Conservation (phyloP, 208 protist genomes). For the Eutreptiella sp. region DNA sequence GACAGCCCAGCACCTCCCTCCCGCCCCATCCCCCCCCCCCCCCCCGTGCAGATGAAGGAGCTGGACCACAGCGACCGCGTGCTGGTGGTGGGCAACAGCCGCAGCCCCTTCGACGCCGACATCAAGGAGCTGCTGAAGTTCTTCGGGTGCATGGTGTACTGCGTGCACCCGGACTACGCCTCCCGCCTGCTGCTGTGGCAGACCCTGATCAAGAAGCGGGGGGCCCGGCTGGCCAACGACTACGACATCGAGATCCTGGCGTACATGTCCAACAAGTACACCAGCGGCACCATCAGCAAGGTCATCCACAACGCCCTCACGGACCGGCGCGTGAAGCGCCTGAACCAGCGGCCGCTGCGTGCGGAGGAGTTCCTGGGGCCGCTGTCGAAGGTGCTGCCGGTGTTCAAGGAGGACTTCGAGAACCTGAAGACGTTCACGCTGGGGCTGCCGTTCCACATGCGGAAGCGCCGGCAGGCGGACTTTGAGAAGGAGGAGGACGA, state of each 20-base stretch:
- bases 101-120: constrained; percentile 65
- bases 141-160: constrained; percentile 67
- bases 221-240: background rate
- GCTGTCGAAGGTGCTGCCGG: constrained; percentile 45
- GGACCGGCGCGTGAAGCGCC: constrained; percentile 55
- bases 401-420: constrained; percentile 48
- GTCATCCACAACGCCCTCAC: constrained; percentile 58
- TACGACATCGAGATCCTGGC: constrained; percentile 55
- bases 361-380: constrained; percentile 65
- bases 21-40: too few relatives aligned
- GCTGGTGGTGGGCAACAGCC: constrained; percentile 65
- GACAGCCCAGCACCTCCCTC: too few relatives aligned
- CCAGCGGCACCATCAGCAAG: constrained; percentile 48
- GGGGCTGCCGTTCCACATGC: constrained; percentile 55
- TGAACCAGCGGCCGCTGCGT: constrained; percentile 53
- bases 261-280: constrained; percentile 62
- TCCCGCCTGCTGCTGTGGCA: constrained; percentile 62
- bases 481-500: constrained; percentile 61
- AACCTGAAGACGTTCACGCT: constrained; percentile 56
- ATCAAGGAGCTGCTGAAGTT: constrained; percentile 44
- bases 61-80: constrained; percentile 76
- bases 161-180: constrained; percentile 71
- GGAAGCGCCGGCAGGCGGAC: constrained; percentile 56
- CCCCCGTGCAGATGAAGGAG: too few relatives aligned
- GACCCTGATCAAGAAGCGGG: constrained; percentile 41